Conservation (phyloP, 352 stramenopile genomes). For the Phytophthora brassicae region DNA sequence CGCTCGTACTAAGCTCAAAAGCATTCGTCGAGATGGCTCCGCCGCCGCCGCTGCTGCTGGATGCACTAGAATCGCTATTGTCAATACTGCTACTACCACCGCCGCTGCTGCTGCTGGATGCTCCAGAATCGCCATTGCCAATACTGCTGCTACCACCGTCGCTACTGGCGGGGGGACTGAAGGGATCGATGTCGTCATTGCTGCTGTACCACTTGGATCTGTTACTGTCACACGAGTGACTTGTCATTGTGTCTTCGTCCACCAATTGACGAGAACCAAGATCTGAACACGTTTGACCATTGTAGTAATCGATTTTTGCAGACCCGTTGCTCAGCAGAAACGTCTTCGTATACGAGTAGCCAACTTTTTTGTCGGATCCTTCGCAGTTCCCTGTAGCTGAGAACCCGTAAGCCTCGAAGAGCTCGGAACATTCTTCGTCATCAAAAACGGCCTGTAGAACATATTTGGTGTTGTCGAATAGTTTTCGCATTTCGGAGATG, state of each 20-base stretch:
- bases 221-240: neutral
- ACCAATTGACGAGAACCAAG: neutral
- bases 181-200: neutral
- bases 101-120: neutral
- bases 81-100: too few species aligned
- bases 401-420: neutral
- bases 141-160: too few species aligned
- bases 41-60: too few species aligned
- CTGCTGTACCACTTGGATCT: neutral
- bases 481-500: too few species aligned
- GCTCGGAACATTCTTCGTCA: neutral
- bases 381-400: neutral
- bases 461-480: neutral
- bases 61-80: too few species aligned
- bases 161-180: too few species aligned
- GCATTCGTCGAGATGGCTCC: too few species aligned
- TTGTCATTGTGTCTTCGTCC: neutral
- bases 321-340: neutral
- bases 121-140: too few species aligned
- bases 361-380: neutral
- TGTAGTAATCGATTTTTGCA: neutral
- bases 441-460: neutral
- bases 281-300: neutral
- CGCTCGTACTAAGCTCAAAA: too few species aligned
- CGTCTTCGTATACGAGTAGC: neutral